Conservation (phyloP, 2,329 filamentous ascomycete genomes). For the Colletotrichum theobromicola region DNA sequence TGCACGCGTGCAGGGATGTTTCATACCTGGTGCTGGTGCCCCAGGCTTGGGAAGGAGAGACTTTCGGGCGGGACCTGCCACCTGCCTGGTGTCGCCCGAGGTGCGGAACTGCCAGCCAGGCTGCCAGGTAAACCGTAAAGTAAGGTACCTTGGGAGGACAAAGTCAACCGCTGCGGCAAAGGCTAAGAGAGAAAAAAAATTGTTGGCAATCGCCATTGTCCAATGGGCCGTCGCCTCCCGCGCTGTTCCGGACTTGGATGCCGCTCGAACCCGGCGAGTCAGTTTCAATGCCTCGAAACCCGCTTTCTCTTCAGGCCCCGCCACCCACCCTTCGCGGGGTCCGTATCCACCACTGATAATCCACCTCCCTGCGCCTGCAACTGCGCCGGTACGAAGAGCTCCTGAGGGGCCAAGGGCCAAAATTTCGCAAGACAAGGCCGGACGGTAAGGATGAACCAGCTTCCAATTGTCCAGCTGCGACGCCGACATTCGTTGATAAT, state of each 20-base stretch:
- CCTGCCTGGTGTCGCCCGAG: neutral
- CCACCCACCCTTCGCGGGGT: slow-evolving; percentile 20
- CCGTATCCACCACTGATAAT: neutral
- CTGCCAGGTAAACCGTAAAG: too few species aligned
- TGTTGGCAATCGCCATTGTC: slow-evolving; percentile 5
- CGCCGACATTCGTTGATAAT: neutral
- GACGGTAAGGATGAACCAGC: neutral
- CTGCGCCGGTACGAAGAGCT: neutral
- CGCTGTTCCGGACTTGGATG: neutral
- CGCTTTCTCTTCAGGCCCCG: slow-evolving; percentile 9
- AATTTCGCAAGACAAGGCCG: neutral
- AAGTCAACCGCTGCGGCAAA: neutral
- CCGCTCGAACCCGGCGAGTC: slow-evolving; percentile 14
- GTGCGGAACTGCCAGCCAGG: neutral
- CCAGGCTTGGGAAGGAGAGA: neutral
- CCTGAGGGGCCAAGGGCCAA: neutral
- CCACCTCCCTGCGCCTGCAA: slow-evolving; percentile 5
- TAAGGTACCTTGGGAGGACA: too few species aligned
- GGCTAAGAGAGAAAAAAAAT: neutral
- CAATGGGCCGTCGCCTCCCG: slow-evolving; percentile 1
- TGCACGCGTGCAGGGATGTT: slow-evolving; percentile 3
- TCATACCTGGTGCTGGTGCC: neutral
- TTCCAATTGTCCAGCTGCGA: neutral
- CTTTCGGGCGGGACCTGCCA: neutral
- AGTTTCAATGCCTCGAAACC: slow-evolving; percentile 18